phyloP scores from a whole-genome alignment of 306 rosid genomes.

The Parietaria judaica region DNA sequence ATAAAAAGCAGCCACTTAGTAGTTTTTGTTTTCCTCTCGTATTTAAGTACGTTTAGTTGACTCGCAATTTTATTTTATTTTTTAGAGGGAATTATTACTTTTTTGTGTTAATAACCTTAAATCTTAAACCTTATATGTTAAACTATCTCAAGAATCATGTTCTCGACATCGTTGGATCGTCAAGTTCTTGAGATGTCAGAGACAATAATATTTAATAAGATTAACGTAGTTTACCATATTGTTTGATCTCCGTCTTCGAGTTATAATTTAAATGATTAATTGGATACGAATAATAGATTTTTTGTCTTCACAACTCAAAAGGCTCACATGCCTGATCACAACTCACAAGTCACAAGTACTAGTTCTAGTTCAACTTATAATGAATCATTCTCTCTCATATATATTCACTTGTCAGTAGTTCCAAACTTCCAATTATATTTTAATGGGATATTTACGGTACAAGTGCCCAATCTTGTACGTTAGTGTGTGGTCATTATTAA shows the following conservation, averaged over 20 bases:
- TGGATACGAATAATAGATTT: conserved; percentile 9
- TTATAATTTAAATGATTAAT: background rate
- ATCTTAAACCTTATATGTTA: too few species aligned
- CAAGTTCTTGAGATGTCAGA: background rate
- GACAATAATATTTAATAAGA: background rate
- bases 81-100: too few species aligned
- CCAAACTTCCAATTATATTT: background rate
- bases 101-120: too few species aligned
- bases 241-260: background rate
- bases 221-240: background rate
- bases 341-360: conserved; percentile 1
- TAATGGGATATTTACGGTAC: background rate
- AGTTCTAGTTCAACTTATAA: background rate
- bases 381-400: background rate
- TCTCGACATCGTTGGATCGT: background rate
- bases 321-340: conserved; percentile 5
- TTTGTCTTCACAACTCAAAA: conserved; percentile 11
- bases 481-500: too few species aligned
- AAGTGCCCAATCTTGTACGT: too few species aligned
- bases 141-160: background rate
- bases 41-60: too few species aligned
- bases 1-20: too few species aligned
- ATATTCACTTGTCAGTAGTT: background rate
- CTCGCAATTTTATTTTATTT: too few species aligned
- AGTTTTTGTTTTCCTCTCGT: too few species aligned